These are phyloP conservation scores for Colletotrichum sp. DNA, from an alignment of 2,329 filamentous ascomycete genomes.

Conservation along the genomic window DNA sequence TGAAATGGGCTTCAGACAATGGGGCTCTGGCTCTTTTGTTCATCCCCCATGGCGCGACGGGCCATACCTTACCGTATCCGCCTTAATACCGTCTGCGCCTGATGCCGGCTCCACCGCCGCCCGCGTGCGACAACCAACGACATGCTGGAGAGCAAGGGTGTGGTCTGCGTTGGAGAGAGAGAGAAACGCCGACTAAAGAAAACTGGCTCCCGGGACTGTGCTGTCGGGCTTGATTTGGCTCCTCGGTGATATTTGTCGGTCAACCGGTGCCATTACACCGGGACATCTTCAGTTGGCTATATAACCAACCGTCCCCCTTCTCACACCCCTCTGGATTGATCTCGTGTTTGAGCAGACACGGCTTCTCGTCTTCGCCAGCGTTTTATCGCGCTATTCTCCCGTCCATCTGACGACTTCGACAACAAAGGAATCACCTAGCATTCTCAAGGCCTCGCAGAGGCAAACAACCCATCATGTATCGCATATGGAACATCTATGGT, in stretches of 20 bases:
- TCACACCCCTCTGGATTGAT: neutral
- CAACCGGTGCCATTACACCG: neutral
- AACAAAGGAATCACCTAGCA: neutral
- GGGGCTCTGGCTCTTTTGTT: neutral
- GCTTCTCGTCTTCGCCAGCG: neutral
- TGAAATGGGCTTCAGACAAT: neutral
- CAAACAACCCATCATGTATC: slow-evolving; percentile 31
- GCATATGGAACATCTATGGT: slow-evolving; percentile 43
- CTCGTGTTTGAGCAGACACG: neutral
- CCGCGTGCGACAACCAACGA: neutral
- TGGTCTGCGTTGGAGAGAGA: neutral
- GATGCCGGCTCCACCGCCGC: neutral
- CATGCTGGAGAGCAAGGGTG: neutral
- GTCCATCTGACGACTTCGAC: neutral
- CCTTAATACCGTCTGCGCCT: neutral
- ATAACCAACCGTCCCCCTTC: neutral
- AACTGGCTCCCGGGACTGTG: neutral
- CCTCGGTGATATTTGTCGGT: slow-evolving; percentile 3
- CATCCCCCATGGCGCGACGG: neutral
- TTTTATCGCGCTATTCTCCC: neutral
- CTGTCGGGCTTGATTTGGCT: neutral
- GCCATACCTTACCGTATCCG: neutral
- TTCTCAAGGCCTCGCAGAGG: neutral
- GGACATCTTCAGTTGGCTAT: neutral
- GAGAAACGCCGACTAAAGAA: neutral